Percentiles rank a stretch among this genome's conserved stretches.
These are phyloP conservation scores for Pichia occidentalis DNA, from an alignment of 805 yeast genomes.

Conservation along the genomic window DNA sequence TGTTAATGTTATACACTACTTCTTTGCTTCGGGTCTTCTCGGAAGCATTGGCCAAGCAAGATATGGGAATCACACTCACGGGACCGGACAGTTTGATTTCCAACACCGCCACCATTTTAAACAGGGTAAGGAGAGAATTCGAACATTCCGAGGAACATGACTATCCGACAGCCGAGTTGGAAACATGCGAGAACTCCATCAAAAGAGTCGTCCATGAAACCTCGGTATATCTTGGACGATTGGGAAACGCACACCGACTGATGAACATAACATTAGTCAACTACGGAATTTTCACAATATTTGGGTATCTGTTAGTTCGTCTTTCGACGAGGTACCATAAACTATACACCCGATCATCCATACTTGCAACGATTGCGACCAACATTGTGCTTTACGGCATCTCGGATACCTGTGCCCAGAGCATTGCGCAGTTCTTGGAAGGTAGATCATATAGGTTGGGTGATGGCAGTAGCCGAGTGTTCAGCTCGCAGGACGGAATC, in stretches of 20 bases:
- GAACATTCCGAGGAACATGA: background rate
- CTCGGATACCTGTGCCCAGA: conserved; percentile 89
- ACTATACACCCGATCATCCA: conserved; percentile 56
- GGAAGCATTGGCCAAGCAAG: background rate
- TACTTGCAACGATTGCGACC: conserved; percentile 74
- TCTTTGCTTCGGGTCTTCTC: too few relatives aligned
- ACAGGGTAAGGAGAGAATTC: background rate
- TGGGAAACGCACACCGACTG: conserved; percentile 22
- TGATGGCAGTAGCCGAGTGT: too few relatives aligned
- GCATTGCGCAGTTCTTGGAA: conserved; percentile 34
- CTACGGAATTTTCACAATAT: conserved; percentile 42
- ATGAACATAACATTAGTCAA: conserved; percentile 52
- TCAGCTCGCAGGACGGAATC: too few relatives aligned
- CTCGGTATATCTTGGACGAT: conserved; percentile 7
- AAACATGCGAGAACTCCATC: background rate
- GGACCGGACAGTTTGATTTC: conserved; percentile 7
- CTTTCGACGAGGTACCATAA: conserved; percentile 53
- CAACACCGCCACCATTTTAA: background rate
- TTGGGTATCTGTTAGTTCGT: conserved; percentile 44
- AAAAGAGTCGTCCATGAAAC: background rate
- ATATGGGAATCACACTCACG: background rate
- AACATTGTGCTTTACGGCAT: conserved; percentile 78
- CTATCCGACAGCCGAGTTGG: background rate
- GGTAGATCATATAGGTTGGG: background rate
- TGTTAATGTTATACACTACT: too few relatives aligned